These are phyloP conservation scores for Tetracentron sinense DNA, from an alignment of 164 flowering plant genomes.

Conservation along the genomic window DNA sequence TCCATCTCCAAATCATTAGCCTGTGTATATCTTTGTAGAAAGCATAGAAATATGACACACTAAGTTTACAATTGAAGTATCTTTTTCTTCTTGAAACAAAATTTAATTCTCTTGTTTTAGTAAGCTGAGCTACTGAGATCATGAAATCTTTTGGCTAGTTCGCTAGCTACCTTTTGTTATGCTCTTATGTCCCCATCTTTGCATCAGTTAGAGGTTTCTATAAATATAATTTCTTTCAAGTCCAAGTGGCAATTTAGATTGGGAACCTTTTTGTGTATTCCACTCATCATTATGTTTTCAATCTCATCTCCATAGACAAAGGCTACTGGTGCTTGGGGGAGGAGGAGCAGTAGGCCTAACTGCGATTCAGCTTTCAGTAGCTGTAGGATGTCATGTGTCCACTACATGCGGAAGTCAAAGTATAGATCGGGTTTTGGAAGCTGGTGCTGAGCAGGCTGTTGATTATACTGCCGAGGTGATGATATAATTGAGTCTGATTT, in stretches of 20 bases:
- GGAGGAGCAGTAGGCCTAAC: slow-evolving; percentile 97
- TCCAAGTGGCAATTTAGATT: not conserved
- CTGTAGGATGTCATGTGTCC: slow-evolving; percentile 72
- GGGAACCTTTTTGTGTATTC: not conserved
- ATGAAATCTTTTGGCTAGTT: no score
- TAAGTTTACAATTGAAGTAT: no score
- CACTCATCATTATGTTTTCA: not conserved
- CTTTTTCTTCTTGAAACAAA: not conserved
- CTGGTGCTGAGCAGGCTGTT: slow-evolving; percentile 93
- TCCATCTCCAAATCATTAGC: no score
- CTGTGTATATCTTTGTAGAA: no score
- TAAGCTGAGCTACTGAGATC: not conserved
- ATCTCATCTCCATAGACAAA: slow-evolving; percentile 49
- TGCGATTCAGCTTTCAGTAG: slow-evolving; percentile 88
- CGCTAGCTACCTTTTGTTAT: not conserved
- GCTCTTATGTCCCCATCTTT: not conserved
- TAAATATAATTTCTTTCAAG: not conserved
- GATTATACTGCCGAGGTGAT: slow-evolving; percentile 80
- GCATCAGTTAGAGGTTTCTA: not conserved
- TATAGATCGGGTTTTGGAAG: slow-evolving; percentile 50
- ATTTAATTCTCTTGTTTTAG: not conserved
- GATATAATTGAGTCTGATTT: slow-evolving; percentile 1
- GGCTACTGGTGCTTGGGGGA: slow-evolving; percentile 81
- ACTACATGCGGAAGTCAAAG: slow-evolving; percentile 85
- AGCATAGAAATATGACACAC: no score